Evolutionary conservation across 257 asterid species (phyloP), one percentile per base, ranked within the genome.

Genomic region (Solanum medicagineum): DNA sequence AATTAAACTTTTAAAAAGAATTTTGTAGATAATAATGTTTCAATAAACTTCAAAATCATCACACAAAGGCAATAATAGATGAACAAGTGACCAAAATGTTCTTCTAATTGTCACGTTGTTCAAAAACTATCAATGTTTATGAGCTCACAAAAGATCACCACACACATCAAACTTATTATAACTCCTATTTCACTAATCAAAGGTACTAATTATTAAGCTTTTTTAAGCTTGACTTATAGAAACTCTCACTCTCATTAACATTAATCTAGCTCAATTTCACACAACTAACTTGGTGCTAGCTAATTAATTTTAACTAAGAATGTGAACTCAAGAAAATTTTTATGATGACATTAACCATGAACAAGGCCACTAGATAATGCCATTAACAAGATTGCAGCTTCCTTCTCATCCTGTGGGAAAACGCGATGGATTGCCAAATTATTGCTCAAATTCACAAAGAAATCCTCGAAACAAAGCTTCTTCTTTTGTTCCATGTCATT

Each of bases 311-410:
- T 12, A 53, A 79, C 5, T 24, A 47, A 80, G 10, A 79, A 80
- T 51, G 16, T 13, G 54, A 7, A 80, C 22, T 26, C 59, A 54
- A 29, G 17, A 80, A 55, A 54, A 8, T 4, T 1, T 19, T 69
- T 36, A 9, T 36, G 8, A 56, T 29, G 49, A 17, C 49, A 51
- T 81, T 26, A 94, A 47, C 97, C 95, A 84, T 94, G 97, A 87
- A 96, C 91, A 26, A 93, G 90, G 74, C 96, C 97, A 26, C 96
- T 92, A 87, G 99, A 96, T 81, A 96, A 84, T 80, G 99, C 98
- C 99, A 96, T 96, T 7, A 96, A 92, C 79, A 96, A 88, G 81
- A 96, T 94, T 0, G 99, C 99, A 17, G 99, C 99, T 86, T 96
- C 98, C 91, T 92, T 96, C 89, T 94, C 99, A 49, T 96, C 99